Base-by-base conservation (phyloP, 768 basidiomycete species). In the Leccinum obscurum region DNA sequence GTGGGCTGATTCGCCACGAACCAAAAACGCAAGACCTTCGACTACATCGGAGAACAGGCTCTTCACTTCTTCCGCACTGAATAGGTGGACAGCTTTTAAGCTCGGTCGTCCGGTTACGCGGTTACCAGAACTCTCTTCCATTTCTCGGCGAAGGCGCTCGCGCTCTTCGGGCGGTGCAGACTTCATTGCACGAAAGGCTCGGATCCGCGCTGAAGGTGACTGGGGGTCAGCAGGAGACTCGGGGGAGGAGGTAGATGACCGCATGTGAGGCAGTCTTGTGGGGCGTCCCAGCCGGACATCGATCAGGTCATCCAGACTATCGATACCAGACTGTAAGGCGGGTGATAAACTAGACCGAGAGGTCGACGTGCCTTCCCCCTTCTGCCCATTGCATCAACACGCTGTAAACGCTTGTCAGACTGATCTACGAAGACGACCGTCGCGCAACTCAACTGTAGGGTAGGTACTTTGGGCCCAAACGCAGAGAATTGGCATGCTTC, bases 381-480 rank as follows among this genome's bases (percentile, higher is more conserved):
- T 95, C 92, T 0, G 93, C 93, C 90, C 90, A 95, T 77, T 94
- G 91, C 93, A 95, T 95, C 24, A 95, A 77, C 10, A 94, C 86
- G 64, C 92, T 93, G 35, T 8, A 28, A 22, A 34, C 22, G 20
- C 5, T 9, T 32, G 57, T 66, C 39, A 66, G 55, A 30, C n/a
- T 8, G 6, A 3, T 22, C 24, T 7, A 13, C 24, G 54, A 4
- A 34, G 41, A 22, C 39, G 53, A 6, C 4, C 8, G 20, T 24
- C 1, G 35, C 52, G 44, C 10, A 5, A 76, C 88, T 75, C 66
- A 72, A 92, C 92, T 95, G 92, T 39, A 97, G 74, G 1, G 95
- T 90, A 4, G 92, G 93, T 26, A 98, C 86, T 66, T 86, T 85
- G 0, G 93, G 92, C 0, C 93, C 94, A 69, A 96, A 95, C 0